Evolutionary conservation across 441 rosid genomes (phyloP).

Genomic region (Croton laevigatus): DNA sequence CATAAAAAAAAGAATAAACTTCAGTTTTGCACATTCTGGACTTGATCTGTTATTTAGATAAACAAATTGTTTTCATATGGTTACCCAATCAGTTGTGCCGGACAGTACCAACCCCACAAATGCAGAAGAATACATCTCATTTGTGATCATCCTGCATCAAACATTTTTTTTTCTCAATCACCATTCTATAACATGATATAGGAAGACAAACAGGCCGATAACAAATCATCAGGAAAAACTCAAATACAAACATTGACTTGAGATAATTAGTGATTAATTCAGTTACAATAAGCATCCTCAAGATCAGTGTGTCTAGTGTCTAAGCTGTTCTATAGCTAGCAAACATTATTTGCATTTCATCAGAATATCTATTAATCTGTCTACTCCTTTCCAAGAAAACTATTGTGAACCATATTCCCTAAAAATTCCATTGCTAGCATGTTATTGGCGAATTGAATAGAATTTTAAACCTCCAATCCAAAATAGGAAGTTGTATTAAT

Average conservation of each 20-base stretch:
- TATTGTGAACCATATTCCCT: not conserved
- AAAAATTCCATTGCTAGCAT: too few relatives aligned
- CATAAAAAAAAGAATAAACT: conserved; percentile 10
- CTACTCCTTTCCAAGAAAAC: not conserved
- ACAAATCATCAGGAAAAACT: not conserved
- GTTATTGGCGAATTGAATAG: not conserved
- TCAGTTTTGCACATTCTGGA: not conserved
- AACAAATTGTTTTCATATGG: not conserved
- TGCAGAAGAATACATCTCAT: conserved; percentile 68
- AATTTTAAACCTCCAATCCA: not conserved
- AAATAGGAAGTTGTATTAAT: not conserved
- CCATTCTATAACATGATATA: not conserved
- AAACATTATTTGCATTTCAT: not conserved
- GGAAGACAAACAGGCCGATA: not conserved
- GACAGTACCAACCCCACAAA: conserved; percentile 67
- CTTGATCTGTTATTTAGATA: not conserved
- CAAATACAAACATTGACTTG: not conserved
- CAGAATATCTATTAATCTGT: not conserved
- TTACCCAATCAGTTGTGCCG: conserved; percentile 89
- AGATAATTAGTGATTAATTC: not conserved
- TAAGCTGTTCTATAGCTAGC: not conserved
- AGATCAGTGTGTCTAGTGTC: not conserved
- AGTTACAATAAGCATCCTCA: not conserved
- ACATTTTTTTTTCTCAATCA: conserved; percentile 19
- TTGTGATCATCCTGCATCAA: conserved; percentile 82